Conservation (phyloP, 176 grass and related monocot species). For the Metroxylon sagu region DNA sequence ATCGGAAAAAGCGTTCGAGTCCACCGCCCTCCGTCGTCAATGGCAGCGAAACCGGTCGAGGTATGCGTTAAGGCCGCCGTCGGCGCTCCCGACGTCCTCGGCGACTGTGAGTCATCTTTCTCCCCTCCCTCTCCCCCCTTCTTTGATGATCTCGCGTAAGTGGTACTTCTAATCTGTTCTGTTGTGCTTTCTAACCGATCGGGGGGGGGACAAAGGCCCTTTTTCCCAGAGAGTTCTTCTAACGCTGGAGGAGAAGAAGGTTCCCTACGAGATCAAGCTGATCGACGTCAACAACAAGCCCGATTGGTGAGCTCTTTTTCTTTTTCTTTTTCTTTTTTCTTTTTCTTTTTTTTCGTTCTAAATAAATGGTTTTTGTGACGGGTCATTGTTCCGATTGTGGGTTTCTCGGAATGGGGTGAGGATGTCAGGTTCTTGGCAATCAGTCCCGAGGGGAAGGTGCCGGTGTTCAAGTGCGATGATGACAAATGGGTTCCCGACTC, state of each 20-base stretch:
- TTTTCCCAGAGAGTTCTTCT: slow-evolving; percentile 75
- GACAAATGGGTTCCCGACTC: slow-evolving; percentile 75
- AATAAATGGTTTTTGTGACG: background rate
- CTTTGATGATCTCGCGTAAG: background rate
- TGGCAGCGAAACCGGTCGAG: slow-evolving; percentile 27
- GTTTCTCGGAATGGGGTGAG: too few relatives aligned
- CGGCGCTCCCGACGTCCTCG: slow-evolving; percentile 48
- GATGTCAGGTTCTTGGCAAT: slow-evolving; percentile 66
- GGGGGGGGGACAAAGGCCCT: slow-evolving; percentile 35
- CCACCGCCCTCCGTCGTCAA: background rate
- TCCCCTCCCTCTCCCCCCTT: background rate
- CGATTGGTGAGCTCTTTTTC: slow-evolving; percentile 36
- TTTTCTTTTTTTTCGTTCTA: slow-evolving; percentile 2
- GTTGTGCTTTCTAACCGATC: background rate
- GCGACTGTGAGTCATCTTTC: slow-evolving; percentile 47
- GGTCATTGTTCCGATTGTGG: too few relatives aligned
- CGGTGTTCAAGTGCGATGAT: slow-evolving; percentile 54
- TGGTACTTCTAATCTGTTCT: background rate
- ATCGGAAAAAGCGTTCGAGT: too few relatives aligned
- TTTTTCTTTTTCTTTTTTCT: background rate
- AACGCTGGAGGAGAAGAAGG: slow-evolving; percentile 84
- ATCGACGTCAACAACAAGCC: slow-evolving; percentile 69
- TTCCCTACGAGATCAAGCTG: slow-evolving; percentile 62
- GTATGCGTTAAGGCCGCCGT: slow-evolving; percentile 64
- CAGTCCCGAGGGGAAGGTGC: slow-evolving; percentile 81